Conservation (phyloP, 768 basidiomycete species). For the Termitomyces sp. region DNA sequence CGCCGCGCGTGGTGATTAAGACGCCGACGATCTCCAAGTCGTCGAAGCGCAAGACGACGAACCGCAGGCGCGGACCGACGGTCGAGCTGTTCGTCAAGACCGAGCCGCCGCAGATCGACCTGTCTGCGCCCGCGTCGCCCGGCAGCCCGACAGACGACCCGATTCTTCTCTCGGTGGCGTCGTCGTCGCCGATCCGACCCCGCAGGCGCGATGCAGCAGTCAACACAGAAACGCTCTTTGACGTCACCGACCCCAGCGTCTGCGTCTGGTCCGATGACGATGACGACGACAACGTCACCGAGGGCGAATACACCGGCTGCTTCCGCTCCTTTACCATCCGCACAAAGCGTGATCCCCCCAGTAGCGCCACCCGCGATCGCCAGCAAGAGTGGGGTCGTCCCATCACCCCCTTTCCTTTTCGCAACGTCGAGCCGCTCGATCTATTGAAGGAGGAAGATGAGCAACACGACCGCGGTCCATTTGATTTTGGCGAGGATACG, state of each 20-base stretch:
- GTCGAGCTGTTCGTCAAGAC: slow-evolving; percentile 41
- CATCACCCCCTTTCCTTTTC: slow-evolving; percentile 57
- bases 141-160: slow-evolving; percentile 76
- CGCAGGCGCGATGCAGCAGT: slow-evolving; percentile 11
- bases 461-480: slow-evolving; percentile 15
- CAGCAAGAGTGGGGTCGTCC: slow-evolving; percentile 65
- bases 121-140: slow-evolving; percentile 55
- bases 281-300: slow-evolving; percentile 34
- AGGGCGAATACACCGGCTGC: slow-evolving; percentile 65
- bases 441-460: slow-evolving; percentile 17
- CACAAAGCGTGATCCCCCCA: slow-evolving; percentile 63
- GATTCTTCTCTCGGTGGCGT: slow-evolving; percentile 48
- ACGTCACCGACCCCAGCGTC: slow-evolving; percentile 21
- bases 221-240: slow-evolving; percentile 21
- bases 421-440: slow-evolving; percentile 15
- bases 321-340: slow-evolving; percentile 52
- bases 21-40: slow-evolving; percentile 34
- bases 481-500: slow-evolving; percentile 12
- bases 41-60: slow-evolving; percentile 24
- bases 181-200: slow-evolving; percentile 17
- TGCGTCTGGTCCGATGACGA: slow-evolving; percentile 30
- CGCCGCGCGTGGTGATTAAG: slow-evolving; percentile 56
- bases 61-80: slow-evolving; percentile 11
- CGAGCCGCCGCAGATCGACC: slow-evolving; percentile 61
- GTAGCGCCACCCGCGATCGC: slow-evolving; percentile 42